A percentile compares a stretch with the other conserved stretches of the same genome.
Evolutionary conservation across 2,329 filamentous ascomycete genomes (phyloP).

Genomic region (Nothopassalora personata): DNA sequence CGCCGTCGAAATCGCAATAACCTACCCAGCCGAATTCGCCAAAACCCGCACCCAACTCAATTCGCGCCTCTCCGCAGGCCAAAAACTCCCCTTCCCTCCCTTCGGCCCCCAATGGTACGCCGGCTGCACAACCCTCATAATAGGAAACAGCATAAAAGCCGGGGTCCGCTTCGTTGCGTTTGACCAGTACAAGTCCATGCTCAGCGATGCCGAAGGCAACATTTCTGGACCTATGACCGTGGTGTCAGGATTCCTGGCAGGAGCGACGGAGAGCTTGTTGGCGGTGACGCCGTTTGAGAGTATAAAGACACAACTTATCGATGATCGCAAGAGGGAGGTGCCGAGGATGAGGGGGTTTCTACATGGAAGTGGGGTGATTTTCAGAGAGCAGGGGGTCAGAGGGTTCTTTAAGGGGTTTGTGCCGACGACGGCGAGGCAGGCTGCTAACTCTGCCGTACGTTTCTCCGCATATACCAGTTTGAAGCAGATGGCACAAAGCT

Average conservation of each 20-base stretch:
- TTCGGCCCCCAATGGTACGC: slow-evolving; percentile 96
- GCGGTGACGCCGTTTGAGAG: slow-evolving; percentile 96
- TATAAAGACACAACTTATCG: slow-evolving; percentile 97
- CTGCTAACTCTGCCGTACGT: slow-evolving; percentile 85
- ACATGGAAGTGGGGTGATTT: slow-evolving; percentile 82
- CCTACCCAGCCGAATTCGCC: slow-evolving; percentile 92
- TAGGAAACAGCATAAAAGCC: slow-evolving; percentile 94
- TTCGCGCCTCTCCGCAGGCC: slow-evolving; percentile 66
- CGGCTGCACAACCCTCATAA: slow-evolving; percentile 92
- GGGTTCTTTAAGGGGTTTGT: slow-evolving; percentile 98
- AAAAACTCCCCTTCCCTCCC: slow-evolving; percentile 91
- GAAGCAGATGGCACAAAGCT: slow-evolving; percentile 86
- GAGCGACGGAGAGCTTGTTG: slow-evolving; percentile 85
- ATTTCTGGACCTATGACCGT: slow-evolving; percentile 88
- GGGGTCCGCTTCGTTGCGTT: slow-evolving; percentile 96
- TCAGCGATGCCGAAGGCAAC: slow-evolving; percentile 78
- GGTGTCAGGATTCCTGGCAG: slow-evolving; percentile 87
- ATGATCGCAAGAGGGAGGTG: slow-evolving; percentile 81
- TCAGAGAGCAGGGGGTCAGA: slow-evolving; percentile 75
- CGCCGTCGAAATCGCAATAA: slow-evolving; percentile 91
- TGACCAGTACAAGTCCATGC: slow-evolving; percentile 81
- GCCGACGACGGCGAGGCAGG: slow-evolving; percentile 88
- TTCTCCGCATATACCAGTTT: slow-evolving; percentile 93
- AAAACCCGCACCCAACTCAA: slow-evolving; percentile 96
- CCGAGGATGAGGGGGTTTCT: slow-evolving; percentile 89